Conservation (phyloP, 2,329 filamentous ascomycete species). For the Beauveria asiatica region DNA sequence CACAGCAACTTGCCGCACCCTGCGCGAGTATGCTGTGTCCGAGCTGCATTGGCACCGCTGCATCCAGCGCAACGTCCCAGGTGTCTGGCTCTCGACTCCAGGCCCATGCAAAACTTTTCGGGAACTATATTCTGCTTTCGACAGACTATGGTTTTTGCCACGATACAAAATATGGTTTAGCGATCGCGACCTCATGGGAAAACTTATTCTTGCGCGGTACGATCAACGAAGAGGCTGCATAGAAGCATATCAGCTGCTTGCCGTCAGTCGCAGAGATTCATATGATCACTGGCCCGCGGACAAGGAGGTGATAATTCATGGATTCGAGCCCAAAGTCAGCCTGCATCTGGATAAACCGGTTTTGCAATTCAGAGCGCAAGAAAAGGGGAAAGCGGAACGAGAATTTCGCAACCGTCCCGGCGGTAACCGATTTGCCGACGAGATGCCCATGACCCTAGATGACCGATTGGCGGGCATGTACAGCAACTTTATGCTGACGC, state of each 20-base stretch:
- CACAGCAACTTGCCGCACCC: slow-evolving; percentile 50
- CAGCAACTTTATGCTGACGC: slow-evolving; percentile 60
- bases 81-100: slow-evolving; percentile 41
- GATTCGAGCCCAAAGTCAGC: slow-evolving; percentile 60
- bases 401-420: slow-evolving; percentile 16
- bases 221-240: slow-evolving; percentile 66
- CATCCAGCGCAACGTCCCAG: slow-evolving; percentile 60
- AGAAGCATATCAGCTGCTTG: slow-evolving; percentile 69
- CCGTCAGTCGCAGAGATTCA: slow-evolving; percentile 46
- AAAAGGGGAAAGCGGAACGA: slow-evolving; percentile 16
- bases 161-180: slow-evolving; percentile 79
- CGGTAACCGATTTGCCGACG: slow-evolving; percentile 36
- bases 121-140: slow-evolving; percentile 63
- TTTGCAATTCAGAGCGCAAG: slow-evolving; percentile 40
- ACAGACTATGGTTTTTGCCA: slow-evolving; percentile 78
- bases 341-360: slow-evolving; percentile 70
- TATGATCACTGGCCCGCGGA: slow-evolving; percentile 59
- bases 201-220: slow-evolving; percentile 68
- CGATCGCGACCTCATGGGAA: slow-evolving; percentile 64
- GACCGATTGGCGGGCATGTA: slow-evolving; percentile 42
- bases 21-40: slow-evolving; percentile 51
- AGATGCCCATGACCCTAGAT: slow-evolving; percentile 45
- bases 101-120: slow-evolving; percentile 56
- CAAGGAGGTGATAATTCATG: slow-evolving; percentile 57
- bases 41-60: slow-evolving; percentile 66